Evolutionary conservation across 2,329 filamentous ascomycete species (phyloP), one percentile per base, ranked within the genome.

Genomic region (Fusarium sp.): DNA sequence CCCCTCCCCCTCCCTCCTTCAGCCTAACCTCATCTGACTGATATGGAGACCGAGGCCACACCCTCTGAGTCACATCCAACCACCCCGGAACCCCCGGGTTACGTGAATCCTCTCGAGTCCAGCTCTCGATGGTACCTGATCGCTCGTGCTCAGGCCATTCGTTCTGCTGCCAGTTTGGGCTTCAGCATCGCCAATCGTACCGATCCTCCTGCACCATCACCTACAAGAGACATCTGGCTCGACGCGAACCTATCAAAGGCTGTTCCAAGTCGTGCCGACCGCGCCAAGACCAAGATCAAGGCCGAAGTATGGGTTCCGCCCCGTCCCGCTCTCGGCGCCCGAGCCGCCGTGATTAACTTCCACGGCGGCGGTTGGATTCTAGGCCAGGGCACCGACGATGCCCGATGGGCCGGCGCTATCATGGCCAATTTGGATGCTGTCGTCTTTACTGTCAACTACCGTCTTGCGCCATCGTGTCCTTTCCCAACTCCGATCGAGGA

Each of bases 351-450:
- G 25, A 79, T 90, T 64, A 88, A 88, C 70, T 88, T 87, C 67
- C 88, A 90, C 67, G 87, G 87, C 23, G 88, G 88, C 19, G 88
- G 88, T 6, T 89, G 88, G 74, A 84, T 86, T 7, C 74, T 89
- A 29, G 88, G 88, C 11, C 80, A 80, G 42, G 85, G 82, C 4
- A 87, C 84, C 4, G 84, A 89, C 69, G 87, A 89, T 68, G 82
- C 84, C 13, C 79, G 85, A 37, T 89, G 86, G 78, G 84, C 82
- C 6, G 78, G 81, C 4, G 76, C 80, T 32, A 81, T 87, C 4
- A 74, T 83, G 35, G 74, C 81, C 23, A 75, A 79, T 5, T 76
- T 83, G 11, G 80, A 84, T 48, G 85, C 83, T 25, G 77, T 89
- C 19, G 81, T 88, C 50, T 82, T 90, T 58, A 84, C 82, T 2